Base-by-base conservation (phyloP, 1,139 yeast species). In the Meyerozyma athensensis region DNA sequence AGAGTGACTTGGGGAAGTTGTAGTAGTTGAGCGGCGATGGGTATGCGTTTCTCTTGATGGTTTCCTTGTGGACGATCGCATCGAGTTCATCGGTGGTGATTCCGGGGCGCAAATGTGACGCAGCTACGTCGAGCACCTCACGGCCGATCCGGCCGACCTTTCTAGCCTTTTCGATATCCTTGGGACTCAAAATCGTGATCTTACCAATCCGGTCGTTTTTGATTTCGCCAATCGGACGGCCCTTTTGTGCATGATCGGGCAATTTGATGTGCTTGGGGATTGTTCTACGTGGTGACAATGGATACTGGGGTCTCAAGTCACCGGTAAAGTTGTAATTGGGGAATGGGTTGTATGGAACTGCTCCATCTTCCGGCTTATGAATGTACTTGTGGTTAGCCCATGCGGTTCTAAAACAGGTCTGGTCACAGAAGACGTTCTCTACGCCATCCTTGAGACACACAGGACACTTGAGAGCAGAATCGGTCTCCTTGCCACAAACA, bases 1-100 rank as follows among this genome's bases (percentile, higher is more conserved):
- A 94, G 34, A 87, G 76, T 22, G 95, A 81, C 59, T 89, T 90
- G 30, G 98, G 97, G 66, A 80, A 94, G 61, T 87, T 86, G 67
- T 84, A 92, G 65, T 94, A 94, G 66, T 94, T 94, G 46, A 92
- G 71, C 4, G 99, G 96, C 12, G 96, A 86, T 19, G 99, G 99
- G 58, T 94, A 94, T 5, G 92, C 89, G 49, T 84, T 81, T 60
- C 97, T 76, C 60, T 86, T 87, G 56, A 90, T 68, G 48, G 96
- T 85, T 52, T 90, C 98, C 39, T 77, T 74, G 57, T 92, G 97
- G 36, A 87, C 87, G 47, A 90, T 74, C 35, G 72, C 80, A 59
- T 94, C 98, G 41, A 94, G 68, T 58, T 86, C 95, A 54, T 94
- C 98, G 30, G 99, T 92, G 37, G 97, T 90, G 43, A 87, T 67